Evolutionary conservation across 768 basidiomycete species (phyloP).

Genomic region (Favolaschia claudopus): DNA sequence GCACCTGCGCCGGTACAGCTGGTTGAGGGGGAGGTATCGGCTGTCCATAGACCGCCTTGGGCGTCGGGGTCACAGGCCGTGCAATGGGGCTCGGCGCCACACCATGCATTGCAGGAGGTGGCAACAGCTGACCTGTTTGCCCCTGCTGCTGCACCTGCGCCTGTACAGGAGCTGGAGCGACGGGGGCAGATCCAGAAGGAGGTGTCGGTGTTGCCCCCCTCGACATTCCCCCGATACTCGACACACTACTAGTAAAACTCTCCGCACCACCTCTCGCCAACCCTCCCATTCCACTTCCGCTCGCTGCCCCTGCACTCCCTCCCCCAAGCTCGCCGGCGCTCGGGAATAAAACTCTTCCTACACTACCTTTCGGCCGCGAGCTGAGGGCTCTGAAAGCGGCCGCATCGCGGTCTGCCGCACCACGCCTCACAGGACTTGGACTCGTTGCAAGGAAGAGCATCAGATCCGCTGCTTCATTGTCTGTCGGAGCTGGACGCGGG

Average conservation of each 20-base stretch:
- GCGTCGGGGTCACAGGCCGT: conserved; percentile 7
- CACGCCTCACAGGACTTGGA: conserved; percentile 78
- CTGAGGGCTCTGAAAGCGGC: conserved; percentile 65
- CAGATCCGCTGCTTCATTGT: conserved; percentile 86
- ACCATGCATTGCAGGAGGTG: conserved; percentile 29
- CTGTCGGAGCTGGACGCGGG: conserved; percentile 65
- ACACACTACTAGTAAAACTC: conserved; percentile 53
- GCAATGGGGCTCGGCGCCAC: conserved; percentile 5
- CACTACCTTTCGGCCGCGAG: conserved; percentile 70
- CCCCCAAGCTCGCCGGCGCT: conserved; percentile 33
- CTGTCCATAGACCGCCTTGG: conserved; percentile 19
- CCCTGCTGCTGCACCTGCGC: conserved; percentile 10
- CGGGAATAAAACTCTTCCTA: conserved; percentile 79
- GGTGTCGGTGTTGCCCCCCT: conserved; percentile 28
- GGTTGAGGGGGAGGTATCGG: neutral
- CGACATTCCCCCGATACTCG: conserved; percentile 44
- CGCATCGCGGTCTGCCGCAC: conserved; percentile 60
- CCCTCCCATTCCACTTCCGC: conserved; percentile 19
- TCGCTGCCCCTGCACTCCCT: conserved; percentile 29
- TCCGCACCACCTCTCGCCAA: conserved; percentile 45
- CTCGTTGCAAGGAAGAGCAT: conserved; percentile 88
- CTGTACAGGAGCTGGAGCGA: conserved; percentile 12
- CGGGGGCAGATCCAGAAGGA: conserved; percentile 12
- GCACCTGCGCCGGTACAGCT: neutral
- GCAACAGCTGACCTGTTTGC: conserved; percentile 39